phyloP scores from a whole-genome alignment of 495 filamentous ascomycete genomes.

The Hypoxylon trugodes region DNA sequence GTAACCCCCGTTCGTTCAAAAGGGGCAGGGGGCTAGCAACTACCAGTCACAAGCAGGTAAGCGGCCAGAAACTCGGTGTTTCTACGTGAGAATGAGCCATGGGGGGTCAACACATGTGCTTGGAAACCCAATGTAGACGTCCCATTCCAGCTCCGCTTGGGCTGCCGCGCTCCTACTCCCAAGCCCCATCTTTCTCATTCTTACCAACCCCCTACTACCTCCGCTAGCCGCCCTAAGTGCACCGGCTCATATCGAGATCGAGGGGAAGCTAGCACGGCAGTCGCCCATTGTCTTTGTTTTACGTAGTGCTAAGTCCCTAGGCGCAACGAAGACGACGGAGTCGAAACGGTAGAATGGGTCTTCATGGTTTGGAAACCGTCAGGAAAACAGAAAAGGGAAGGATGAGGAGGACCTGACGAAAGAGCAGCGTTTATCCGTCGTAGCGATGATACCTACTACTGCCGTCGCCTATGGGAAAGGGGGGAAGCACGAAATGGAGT shows the following conservation, averaged over 20 bases:
- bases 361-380: slow-evolving; percentile 34
- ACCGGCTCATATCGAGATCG: slow-evolving; percentile 46
- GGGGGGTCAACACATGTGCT: slow-evolving; percentile 17
- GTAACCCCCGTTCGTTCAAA: slow-evolving; percentile 37
- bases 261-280: slow-evolving; percentile 46
- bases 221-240: slow-evolving; percentile 41
- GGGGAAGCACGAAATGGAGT: slow-evolving; percentile 27
- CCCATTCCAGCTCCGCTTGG: slow-evolving; percentile 34
- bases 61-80: slow-evolving; percentile 43
- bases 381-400: slow-evolving; percentile 13
- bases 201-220: slow-evolving; percentile 39
- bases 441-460: slow-evolving; percentile 24
- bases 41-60: slow-evolving; percentile 40
- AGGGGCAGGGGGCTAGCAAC: slow-evolving; percentile 29
- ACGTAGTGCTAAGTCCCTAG: slow-evolving; percentile 28
- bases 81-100: slow-evolving; percentile 32
- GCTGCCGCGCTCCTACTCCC: slow-evolving; percentile 40
- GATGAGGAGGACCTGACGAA: slow-evolving; percentile 13
- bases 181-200: slow-evolving; percentile 37
- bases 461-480: slow-evolving; percentile 18
- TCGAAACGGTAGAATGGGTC: slow-evolving; percentile 42
- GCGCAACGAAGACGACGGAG: slow-evolving; percentile 34
- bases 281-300: slow-evolving; percentile 31
- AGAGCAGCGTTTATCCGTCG: slow-evolving; percentile 31
- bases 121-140: slow-evolving; percentile 29